Percentiles rank a stretch among this genome's conserved stretches.
Conservation (phyloP, 2,329 filamentous ascomycete genomes). For the Aspergillus intermedius region DNA sequence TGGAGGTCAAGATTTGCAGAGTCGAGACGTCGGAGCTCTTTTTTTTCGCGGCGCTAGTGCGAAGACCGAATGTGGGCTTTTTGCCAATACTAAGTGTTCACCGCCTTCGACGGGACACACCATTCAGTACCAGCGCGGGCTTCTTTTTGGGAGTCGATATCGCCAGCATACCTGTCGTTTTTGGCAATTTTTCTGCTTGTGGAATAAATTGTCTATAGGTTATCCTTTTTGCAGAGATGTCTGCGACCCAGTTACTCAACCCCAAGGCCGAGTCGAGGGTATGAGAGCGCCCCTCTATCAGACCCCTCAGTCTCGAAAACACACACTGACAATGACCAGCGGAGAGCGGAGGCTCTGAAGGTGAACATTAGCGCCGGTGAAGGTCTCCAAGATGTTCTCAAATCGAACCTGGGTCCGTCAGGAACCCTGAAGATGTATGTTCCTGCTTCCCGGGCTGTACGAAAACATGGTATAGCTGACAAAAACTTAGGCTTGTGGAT, state of each 20-base stretch:
- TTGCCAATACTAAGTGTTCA: constrained; percentile 32
- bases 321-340: constrained; percentile 53
- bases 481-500: constrained; percentile 51
- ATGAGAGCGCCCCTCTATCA: constrained; percentile 39
- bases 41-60: constrained; percentile 39
- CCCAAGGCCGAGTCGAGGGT: constrained; percentile 97
- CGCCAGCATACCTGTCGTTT: constrained; percentile 17
- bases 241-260: constrained; percentile 94
- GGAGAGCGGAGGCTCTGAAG: constrained; percentile 90
- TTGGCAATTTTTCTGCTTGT: constrained; percentile 12
- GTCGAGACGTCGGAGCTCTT: constrained; percentile 30
- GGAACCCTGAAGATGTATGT: constrained; percentile 92
- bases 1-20: constrained; percentile 26
- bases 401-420: constrained; percentile 88
- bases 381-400: constrained; percentile 86
- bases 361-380: constrained; percentile 97
- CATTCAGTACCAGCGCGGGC: constrained; percentile 20
- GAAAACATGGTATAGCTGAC: constrained; percentile 16
- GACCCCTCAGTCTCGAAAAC: constrained; percentile 24
- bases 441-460: background rate
- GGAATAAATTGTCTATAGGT: constrained; percentile 19
- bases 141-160: constrained; percentile 13
- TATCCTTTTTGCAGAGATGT: constrained; percentile 56
- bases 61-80: constrained; percentile 37
- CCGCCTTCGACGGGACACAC: constrained; percentile 27